phyloP scores from a whole-genome alignment of 164 flowering plant genomes.

The Vitis cinerea region DNA sequence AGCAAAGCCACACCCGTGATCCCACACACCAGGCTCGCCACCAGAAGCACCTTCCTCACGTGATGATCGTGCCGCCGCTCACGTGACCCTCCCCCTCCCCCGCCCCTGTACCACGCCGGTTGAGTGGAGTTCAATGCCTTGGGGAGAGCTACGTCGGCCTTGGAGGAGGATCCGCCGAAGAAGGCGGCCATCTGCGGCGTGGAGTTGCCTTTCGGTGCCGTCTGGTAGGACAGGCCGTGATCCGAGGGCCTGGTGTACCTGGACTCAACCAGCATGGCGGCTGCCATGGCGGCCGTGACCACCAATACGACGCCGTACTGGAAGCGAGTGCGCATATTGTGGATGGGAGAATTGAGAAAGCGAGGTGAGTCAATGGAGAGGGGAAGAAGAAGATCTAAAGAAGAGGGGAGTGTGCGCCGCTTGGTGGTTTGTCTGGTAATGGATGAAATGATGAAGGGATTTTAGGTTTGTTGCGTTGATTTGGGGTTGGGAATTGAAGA shows the following conservation, averaged over 20 bases:
- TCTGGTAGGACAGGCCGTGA: conserved; percentile 11
- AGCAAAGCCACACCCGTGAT: conserved; percentile 39
- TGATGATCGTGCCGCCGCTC: conserved; percentile 15
- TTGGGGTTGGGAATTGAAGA: too few relatives aligned
- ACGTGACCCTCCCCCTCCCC: conserved; percentile 1
- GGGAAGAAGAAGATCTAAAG: too few relatives aligned
- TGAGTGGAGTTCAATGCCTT: conserved; percentile 37
- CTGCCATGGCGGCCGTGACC: too few relatives aligned
- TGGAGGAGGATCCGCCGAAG: conserved; percentile 1
- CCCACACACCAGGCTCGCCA: conserved; percentile 48
- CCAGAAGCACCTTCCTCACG: conserved; percentile 34
- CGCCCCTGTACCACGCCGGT: conserved; percentile 25
- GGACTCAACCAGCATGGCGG: too few relatives aligned
- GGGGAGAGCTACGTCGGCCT: conserved; percentile 23
- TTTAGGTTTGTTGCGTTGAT: too few relatives aligned
- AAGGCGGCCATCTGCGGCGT: conserved; percentile 7
- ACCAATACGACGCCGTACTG: too few relatives aligned
- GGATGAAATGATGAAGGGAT: too few relatives aligned
- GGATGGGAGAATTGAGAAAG: too few relatives aligned
- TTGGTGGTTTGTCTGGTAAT: too few relatives aligned
- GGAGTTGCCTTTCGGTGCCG: not conserved
- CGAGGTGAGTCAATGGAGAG: too few relatives aligned
- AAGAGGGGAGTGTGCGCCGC: too few relatives aligned
- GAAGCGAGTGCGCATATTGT: too few relatives aligned
- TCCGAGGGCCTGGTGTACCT: conserved; percentile 12